Conservation (phyloP, 2,329 filamentous ascomycete genomes). For the Sordariomycetes sp. region DNA sequence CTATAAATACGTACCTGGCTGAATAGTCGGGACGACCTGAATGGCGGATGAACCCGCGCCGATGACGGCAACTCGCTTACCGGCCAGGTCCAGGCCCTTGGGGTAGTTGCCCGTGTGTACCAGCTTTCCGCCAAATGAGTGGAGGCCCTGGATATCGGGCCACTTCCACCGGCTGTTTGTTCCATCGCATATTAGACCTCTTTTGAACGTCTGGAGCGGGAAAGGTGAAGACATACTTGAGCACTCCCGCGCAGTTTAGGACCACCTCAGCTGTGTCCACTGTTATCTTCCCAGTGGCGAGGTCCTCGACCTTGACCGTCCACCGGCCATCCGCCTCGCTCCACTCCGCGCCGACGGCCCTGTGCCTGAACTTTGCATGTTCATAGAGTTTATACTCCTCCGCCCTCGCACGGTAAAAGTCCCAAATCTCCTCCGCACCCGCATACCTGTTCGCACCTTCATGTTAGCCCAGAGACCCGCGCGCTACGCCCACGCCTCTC, state of each 20-base stretch:
- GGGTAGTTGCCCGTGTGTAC: slow-evolving; percentile 46
- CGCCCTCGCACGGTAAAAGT: slow-evolving; percentile 1
- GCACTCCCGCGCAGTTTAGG: slow-evolving; percentile 1
- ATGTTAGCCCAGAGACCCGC: not conserved
- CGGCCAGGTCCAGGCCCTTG: slow-evolving; percentile 27
- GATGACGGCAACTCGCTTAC: slow-evolving; percentile 38
- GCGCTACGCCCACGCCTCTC: too few species aligned
- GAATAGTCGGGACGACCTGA: slow-evolving; percentile 35
- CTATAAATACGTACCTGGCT: slow-evolving; percentile 16
- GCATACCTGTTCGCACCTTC: not conserved
- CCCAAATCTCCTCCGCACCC: slow-evolving; percentile 3
- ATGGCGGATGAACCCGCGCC: slow-evolving; percentile 41
- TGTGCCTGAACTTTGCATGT: slow-evolving; percentile 1
- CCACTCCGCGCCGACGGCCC: slow-evolving; percentile 1
- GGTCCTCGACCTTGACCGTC: not conserved
- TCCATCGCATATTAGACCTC: not conserved
- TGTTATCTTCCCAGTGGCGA: not conserved
- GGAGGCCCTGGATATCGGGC: slow-evolving; percentile 38
- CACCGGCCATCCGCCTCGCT: not conserved
- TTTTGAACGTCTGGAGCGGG: not conserved
- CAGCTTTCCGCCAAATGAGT: slow-evolving; percentile 36
- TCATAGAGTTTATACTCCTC: not conserved
- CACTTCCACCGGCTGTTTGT: slow-evolving; percentile 15
- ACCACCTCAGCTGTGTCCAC: slow-evolving; percentile 1
- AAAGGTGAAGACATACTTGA: slow-evolving; percentile 1